Conservation (phyloP, 805 yeast genomes). For the Debaryomyces maramus region DNA sequence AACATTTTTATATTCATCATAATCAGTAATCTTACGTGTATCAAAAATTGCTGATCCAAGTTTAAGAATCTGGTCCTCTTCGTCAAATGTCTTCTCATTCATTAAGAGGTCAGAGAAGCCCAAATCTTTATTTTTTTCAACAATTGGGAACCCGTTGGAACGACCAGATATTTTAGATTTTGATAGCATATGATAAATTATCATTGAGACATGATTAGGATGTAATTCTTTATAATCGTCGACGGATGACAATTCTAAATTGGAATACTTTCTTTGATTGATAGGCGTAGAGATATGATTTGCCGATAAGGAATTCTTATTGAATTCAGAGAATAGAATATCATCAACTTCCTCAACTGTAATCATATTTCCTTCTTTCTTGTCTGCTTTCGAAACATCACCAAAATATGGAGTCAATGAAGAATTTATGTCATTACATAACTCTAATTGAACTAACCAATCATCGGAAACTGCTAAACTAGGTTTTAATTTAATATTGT, state of each 20-base stretch:
- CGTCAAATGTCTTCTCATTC: conserved; percentile 3
- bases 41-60: conserved; percentile 63
- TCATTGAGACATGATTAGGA: conserved; percentile 12
- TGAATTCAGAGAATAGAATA: conserved; percentile 48
- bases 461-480: conserved; percentile 51
- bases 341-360: conserved; percentile 44
- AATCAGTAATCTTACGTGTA: conserved; percentile 6
- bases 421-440: conserved; percentile 47
- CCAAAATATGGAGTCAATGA: conserved; percentile 36
- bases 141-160: conserved; percentile 28
- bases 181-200: conserved; percentile 19
- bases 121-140: conserved; percentile 9
- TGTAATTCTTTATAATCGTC: conserved; percentile 7
- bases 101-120: conserved; percentile 18
- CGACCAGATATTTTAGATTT: conserved; percentile 23
- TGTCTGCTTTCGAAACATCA: conserved; percentile 4
- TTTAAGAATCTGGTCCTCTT: conserved; percentile 45
- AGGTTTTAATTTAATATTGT: conserved; percentile 40
- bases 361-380: conserved; percentile 19
- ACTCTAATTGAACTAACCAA: conserved; percentile 64
- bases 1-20: conserved; percentile 9
- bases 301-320: conserved; percentile 18
- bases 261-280: conserved; percentile 11
- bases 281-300: conserved; percentile 26
- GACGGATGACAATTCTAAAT: conserved; percentile 3